Evolutionary conservation across 2,329 filamentous ascomycete genomes (phyloP).

Genomic region (Epichloe gansuensis): DNA sequence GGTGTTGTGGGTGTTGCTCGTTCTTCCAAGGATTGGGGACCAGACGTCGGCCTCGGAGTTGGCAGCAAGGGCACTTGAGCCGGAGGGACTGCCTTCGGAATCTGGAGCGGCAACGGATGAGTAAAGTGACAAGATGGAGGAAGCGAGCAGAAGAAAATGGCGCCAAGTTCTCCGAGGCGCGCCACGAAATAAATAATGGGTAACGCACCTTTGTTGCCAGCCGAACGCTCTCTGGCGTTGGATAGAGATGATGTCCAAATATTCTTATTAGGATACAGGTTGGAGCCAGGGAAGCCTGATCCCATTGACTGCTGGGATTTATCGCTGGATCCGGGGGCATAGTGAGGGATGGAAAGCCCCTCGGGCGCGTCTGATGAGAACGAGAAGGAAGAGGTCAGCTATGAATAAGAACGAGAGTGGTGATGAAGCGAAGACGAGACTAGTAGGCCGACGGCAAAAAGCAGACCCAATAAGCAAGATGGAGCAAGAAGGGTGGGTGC

Average conservation of each 20-base stretch:
- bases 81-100: constrained; percentile 37
- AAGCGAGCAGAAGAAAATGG: background rate
- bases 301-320: constrained; percentile 24
- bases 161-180: background rate
- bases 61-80: constrained; percentile 56
- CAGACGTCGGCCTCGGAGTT: constrained; percentile 59
- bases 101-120: constrained; percentile 10
- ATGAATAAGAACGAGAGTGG: constrained; percentile 4
- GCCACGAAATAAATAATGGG: background rate
- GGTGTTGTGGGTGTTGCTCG: constrained; percentile 32
- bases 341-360: constrained; percentile 26
- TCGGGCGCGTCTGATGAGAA: constrained; percentile 21
- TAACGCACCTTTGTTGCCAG: constrained; percentile 35
- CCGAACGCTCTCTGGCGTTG: constrained; percentile 29
- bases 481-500: constrained; percentile 1
- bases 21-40: constrained; percentile 47
- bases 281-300: constrained; percentile 24
- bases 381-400: constrained; percentile 11
- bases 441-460: constrained; percentile 3
- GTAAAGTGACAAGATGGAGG: constrained; percentile 7
- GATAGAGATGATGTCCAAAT: constrained; percentile 29
- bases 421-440: constrained; percentile 6
- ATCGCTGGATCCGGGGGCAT: constrained; percentile 22
- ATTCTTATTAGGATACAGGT: constrained; percentile 23
- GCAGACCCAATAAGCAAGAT: constrained; percentile 9